Base-by-base conservation (phyloP, 2,329 filamentous ascomycete genomes). In the Calonectria fujianensis region DNA sequence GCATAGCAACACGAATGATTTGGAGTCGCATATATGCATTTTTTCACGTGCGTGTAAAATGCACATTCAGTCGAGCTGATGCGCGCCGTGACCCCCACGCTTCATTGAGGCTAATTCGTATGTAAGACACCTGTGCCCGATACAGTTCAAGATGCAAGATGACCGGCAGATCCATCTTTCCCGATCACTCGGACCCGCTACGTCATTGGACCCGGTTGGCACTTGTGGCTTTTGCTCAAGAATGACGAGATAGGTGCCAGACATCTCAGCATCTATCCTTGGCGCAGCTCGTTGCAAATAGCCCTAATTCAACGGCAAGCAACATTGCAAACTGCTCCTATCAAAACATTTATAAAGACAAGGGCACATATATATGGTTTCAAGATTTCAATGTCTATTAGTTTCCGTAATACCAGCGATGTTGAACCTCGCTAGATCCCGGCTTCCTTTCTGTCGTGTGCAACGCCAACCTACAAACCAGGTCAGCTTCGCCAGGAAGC, bases 401-500 rank as follows among this genome's bases (percentile, higher is more conserved):
- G 70, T 74, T 72, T 73, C 68, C 69, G 67, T 72, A 63, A 59
- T 61, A 59, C 68, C 77, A 66, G 52, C 75, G 61, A 74, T 77
- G 70, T 68, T 74, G 66, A 71, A 77, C 72, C 71, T 51, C 71
- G 79, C 67, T 75, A 75, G 65, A 63, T 75, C 75, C 71, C 54
- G 24, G 73, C 70, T 77, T 64, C 54, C 73, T 24, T 69, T 65
- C 74, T 73, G 54, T 41, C 63, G 24, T 57, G 74, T 69, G 74
- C 73, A 80, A 80, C 74, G 73, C 78, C 79, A 80, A 74, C 79
- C 75, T 74, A 45, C 32, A 70, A 74, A 70, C 29, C 24, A 73
- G 75, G 76, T 67, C 41, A 69, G 66, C 75, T 80, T 80, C 73
- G 59, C 76, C 68, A 79, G 70, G 76, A 80, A 77, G 74, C 77